Base-by-base conservation (phyloP, 2,329 filamentous ascomycete species). In the Colletotrichum ledebouriae region DNA sequence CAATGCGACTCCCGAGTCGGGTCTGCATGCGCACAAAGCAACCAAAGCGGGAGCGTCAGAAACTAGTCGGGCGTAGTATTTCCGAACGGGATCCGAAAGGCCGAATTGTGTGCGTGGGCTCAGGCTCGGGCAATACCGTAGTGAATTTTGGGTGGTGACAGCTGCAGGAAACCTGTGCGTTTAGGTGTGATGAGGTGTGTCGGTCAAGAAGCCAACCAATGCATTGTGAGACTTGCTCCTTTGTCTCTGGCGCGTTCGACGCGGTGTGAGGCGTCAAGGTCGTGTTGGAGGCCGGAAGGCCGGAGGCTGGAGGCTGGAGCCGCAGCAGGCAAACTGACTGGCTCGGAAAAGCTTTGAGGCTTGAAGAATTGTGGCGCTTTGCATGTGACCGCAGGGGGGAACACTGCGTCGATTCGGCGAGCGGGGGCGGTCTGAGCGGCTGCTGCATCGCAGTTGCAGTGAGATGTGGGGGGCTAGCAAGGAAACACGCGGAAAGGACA, bases 351-450 rank as follows among this genome's bases (percentile, higher is more conserved):
- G 39, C 58, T 29, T 29, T 29, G 41, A 60, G 41, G 41, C 61
- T 66, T 69, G 62, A 60, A 69, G 61, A 66, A 66, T 56, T 69
- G 61, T 69, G 66, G 66, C 61, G 66, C 55, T 49, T 42, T 52
- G 34, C 66, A 69, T 69, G 61, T 66, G 61, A 69, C 66, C 56
- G 44, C 66, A 65, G 56, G 66, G 62, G 61, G 58, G 20, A 66
- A 4, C 1, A 29, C 29, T 29, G 29, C 29, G 29, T 29, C 6
- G 3, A 41, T 20, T 11, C 37, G 37, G n/a, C 25, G 37, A 39
- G 47, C n/a, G 59, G 64, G 39, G 64, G 53, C 59, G 59, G 64
- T 39, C 60, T 55, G 60, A 68, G 65, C 65, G 52, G 65, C 53
- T 52, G 52, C 34, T 55, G 50, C 50, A 37, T 55, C 12, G 33